Conservation (phyloP, 331 rosid genomes). For the Stylosanthes scabra region DNA sequence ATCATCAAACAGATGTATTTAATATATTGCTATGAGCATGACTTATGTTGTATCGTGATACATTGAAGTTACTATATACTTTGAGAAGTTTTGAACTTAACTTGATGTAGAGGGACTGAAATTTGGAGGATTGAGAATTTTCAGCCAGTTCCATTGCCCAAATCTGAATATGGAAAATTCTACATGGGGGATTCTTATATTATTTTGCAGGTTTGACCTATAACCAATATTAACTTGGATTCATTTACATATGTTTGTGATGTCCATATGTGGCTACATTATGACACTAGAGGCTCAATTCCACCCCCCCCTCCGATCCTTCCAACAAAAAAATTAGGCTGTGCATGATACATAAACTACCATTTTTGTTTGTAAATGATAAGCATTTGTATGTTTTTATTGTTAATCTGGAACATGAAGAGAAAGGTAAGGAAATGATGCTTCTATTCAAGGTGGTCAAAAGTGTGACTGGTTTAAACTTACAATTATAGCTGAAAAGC, state of each 20-base stretch:
- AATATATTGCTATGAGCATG: conserved; percentile 21
- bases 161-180: conserved; percentile 87
- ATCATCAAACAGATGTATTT: conserved; percentile 15
- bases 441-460: conserved; percentile 7
- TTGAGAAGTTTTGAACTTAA: conserved; percentile 60
- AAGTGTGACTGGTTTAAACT: conserved; percentile 17
- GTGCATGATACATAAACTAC: no score
- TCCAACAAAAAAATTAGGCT: no score
- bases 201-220: conserved; percentile 75
- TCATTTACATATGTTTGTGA: background rate
- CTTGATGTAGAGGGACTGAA: conserved; percentile 79
- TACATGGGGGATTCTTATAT: conserved; percentile 91
- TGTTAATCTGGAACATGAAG: background rate
- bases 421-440: background rate
- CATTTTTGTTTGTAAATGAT: no score
- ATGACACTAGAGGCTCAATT: conserved; percentile 4
- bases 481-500: conserved; percentile 5
- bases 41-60: conserved; percentile 7
- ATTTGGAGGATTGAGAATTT: conserved; percentile 97
- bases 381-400: background rate
- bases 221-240: conserved; percentile 13
- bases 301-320: no score
- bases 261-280: background rate
- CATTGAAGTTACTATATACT: conserved; percentile 29
- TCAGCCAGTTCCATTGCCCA: conserved; percentile 91